Evolutionary conservation across 2,329 filamentous ascomycete genomes (phyloP), one percentile per base, ranked within the genome.

Genomic region (Huntiella moniliformis): DNA sequence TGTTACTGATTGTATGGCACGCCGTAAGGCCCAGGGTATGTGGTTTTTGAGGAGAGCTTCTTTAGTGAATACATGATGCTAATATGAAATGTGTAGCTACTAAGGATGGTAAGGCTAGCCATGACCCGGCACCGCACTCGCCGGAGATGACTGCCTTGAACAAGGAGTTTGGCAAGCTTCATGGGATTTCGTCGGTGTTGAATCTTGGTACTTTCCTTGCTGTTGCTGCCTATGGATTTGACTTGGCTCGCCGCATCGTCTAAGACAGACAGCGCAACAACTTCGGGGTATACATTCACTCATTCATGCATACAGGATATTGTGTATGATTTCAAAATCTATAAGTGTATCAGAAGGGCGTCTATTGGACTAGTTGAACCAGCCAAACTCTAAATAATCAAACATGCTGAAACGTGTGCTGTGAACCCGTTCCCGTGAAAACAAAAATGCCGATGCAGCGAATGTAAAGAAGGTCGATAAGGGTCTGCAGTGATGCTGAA

Each of bases 71-170:
- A 47, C 22, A 12, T 38, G 40, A 47, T 12, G 46, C 22, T 35
- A 42, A 22, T 28, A 36, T 28, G 22, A 28, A 3, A 40, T 31
- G 13, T 28, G 38, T 50, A 77, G 87, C 88, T 67, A 85, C 80
- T 51, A 77, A 79, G 55, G 88, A 95, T 58, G 85, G 85, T 46
- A 95, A 93, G 70, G 82, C 81, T 58, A 83, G 78, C 61, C 82
- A 81, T 56, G 85, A 93, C 52, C 65, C 73, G 44, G 71, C 77
- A 1, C 82, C 85, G 35, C 83, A 93, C 56, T 91, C 82, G 4
- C 69, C 78, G 54, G 83, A 88, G 64, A 95, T 96, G 87, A 61
- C 74, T 54, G 68, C 67, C 6, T 61, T 93, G 54, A 93, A 88
- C 67, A 82, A 77, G 63, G 69, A 67, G 52, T 96, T 96, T 60